Base-by-base conservation (phyloP, 2,329 filamentous ascomycete species). In the Dothiorella sarmentorum region DNA sequence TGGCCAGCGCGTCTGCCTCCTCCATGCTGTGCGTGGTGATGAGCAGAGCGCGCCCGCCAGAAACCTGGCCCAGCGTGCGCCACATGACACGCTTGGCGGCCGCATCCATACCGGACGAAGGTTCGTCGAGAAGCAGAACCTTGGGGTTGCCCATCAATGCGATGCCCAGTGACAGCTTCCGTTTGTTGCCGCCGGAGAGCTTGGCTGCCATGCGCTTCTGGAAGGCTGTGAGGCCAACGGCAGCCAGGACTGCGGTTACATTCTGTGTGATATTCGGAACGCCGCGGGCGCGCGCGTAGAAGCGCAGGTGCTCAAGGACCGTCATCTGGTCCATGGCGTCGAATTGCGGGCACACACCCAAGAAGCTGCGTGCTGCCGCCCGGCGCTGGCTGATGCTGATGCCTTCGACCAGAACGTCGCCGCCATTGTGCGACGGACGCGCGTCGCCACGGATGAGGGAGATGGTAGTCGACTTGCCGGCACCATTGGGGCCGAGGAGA, bases 21-120 rank as follows among this genome's bases (percentile, higher is more conserved):
- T 97, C 92, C 91, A 97, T 96, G 49, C 85, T 90, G 72, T 97
- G 93, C 0, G 93, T 97, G 0, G 93, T 97, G 17, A 97, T 81
- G 1, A 97, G 79, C 15, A 97, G 84, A 0, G 87, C 89, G n/a
- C 92, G 83, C 0, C 91, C 91, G 0, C 85, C 69, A 7, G 68
- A 82, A 0, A 88, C 86, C 1, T 85, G 82, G 3, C 84, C 83
- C 0, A 97, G 79, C 0, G 91, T 96, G 59, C 85, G 85, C 93
- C 93, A 97, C 89, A 97, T 96, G 63, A 95, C 83, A 40, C 93
- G 84, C 73, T 97, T 97, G 0, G 90, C 88, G 0, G 90, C 91
- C 0, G 92, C 91, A 66, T 97, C 93, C 77, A 97, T 89, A 0
- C 92, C 91, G 0, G 87, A 91, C 0, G 85, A 89, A 0, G 93